phyloP scores from a whole-genome alignment of 768 basidiomycete genomes.

The Xerocomellus chrysenteron region DNA sequence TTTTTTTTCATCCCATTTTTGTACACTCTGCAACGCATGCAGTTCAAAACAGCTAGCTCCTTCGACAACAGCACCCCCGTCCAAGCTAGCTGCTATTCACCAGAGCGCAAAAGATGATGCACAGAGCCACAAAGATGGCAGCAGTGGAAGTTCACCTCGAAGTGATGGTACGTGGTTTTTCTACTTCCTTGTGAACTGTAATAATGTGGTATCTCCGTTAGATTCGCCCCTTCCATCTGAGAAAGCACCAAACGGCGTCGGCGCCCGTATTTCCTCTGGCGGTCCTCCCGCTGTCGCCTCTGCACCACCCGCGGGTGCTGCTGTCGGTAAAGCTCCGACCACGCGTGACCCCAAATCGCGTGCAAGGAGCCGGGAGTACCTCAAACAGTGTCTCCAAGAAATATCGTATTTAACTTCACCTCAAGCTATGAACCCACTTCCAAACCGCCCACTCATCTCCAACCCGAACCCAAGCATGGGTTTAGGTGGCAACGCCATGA shows the following conservation, averaged over 20 bases:
- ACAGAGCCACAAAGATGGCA: constrained; percentile 74
- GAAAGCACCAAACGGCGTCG: constrained; percentile 62
- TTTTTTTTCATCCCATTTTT: constrained; percentile 36
- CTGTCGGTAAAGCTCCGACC: constrained; percentile 67
- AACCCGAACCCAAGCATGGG: constrained; percentile 43
- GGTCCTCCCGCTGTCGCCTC: constrained; percentile 13
- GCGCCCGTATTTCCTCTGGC: constrained; percentile 58
- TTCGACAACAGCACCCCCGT: constrained; percentile 55
- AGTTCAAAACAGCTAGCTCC: constrained; percentile 80
- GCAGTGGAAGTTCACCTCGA: constrained; percentile 78
- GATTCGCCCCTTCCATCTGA: constrained; percentile 75
- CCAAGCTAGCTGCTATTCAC: constrained; percentile 66
- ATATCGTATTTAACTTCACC: constrained; percentile 96
- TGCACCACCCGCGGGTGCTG: constrained; percentile 41
- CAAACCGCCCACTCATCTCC: constrained; percentile 71
- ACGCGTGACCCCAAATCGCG: constrained; percentile 95
- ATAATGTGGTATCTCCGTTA: constrained; percentile 29
- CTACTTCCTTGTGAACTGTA: neutral
- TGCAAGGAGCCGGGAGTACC: constrained; percentile 91
- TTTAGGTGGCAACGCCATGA: constrained; percentile 17
- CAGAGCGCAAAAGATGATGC: constrained; percentile 67
- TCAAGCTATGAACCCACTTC: constrained; percentile 95
- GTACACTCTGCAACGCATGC: constrained; percentile 8
- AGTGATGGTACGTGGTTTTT: constrained; percentile 63
- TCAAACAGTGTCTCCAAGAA: constrained; percentile 99